A percentile compares a stretch with the other conserved stretches of the same genome.
These are phyloP conservation scores for Anthracocystis setariae DNA, from an alignment of 1,284 basidiomycete genomes.

Conservation along the genomic window DNA sequence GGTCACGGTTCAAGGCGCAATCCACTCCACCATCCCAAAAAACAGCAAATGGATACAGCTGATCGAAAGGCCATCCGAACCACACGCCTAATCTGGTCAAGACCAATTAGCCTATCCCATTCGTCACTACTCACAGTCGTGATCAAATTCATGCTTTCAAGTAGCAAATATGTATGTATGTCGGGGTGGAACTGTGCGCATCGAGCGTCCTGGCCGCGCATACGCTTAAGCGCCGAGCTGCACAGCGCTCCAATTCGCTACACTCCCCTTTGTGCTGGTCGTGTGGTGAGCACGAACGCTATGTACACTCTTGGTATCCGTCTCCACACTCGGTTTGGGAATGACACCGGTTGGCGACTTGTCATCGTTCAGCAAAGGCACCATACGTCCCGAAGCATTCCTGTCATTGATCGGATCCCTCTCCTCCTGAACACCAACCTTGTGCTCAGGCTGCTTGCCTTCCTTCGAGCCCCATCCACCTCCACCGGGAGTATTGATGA, in stretches of 20 bases:
- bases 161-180: too few species aligned
- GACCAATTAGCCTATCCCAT: too few species aligned
- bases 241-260: conserved; percentile 53
- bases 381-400: conserved; percentile 46
- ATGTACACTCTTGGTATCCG: conserved; percentile 17
- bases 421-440: conserved; percentile 7
- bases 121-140: too few species aligned
- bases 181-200: neutral
- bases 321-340: conserved; percentile 15
- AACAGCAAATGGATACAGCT: too few species aligned
- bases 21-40: too few species aligned
- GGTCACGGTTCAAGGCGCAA: too few species aligned
- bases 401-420: conserved; percentile 33
- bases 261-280: conserved; percentile 48
- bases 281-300: conserved; percentile 32
- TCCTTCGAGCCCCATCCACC: conserved; percentile 80
- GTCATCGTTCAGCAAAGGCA: conserved; percentile 37
- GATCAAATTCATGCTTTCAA: too few species aligned
- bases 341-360: conserved; percentile 32
- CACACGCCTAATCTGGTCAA: too few species aligned
- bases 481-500: conserved; percentile 90
- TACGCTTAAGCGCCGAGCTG: conserved; percentile 56
- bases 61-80: too few species aligned
- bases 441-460: conserved; percentile 1
- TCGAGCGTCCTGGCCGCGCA: neutral